Evolutionary conservation across 106 monocot species (phyloP), one percentile per base, ranked within the genome.

Genomic region (Alisma plantagoaquatica): DNA sequence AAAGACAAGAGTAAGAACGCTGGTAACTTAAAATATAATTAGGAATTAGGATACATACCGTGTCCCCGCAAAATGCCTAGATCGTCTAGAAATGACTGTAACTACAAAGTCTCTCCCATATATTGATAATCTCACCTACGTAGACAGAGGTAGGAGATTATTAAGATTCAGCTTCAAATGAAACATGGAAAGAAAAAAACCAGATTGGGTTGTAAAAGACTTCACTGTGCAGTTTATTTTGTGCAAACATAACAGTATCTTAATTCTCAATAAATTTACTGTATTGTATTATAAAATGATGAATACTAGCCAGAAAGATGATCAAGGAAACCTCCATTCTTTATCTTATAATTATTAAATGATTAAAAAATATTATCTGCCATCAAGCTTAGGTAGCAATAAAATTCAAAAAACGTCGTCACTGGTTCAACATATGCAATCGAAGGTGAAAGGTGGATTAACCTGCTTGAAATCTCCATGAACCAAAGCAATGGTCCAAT

Each of bases 1-100:
- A n/a, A n/a, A n/a, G n/a, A n/a, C n/a, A n/a, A n/a, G n/a, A n/a
- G n/a, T n/a, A n/a, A n/a, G n/a, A n/a, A n/a, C n/a, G n/a, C n/a
- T n/a, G n/a, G n/a, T n/a, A n/a, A n/a, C n/a, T n/a, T n/a, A n/a
- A n/a, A n/a, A n/a, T n/a, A n/a, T n/a, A n/a, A n/a, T n/a, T n/a
- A n/a, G n/a, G n/a, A n/a, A n/a, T n/a, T n/a, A n/a, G n/a, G n/a
- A n/a, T n/a, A 33, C 33, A 28, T 87, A 96, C 94, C 94, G 87
- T 69, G 94, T 96, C 25, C 94, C 94, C 1, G 94, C 94, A 78
- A 96, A 96, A 83, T 96, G 88, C 17, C 94, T 83, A 73, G 94
- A 96, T 29, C 94, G 71, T 63, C 94, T 87, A 51, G 94, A 84
- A 58, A 88, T 78, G 26, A 96, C 75, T 27, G 59, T 66, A 50